These are phyloP conservation scores for Verticillium nubilum DNA, from an alignment of 2,329 filamentous ascomycete species.

Conservation along the genomic window DNA sequence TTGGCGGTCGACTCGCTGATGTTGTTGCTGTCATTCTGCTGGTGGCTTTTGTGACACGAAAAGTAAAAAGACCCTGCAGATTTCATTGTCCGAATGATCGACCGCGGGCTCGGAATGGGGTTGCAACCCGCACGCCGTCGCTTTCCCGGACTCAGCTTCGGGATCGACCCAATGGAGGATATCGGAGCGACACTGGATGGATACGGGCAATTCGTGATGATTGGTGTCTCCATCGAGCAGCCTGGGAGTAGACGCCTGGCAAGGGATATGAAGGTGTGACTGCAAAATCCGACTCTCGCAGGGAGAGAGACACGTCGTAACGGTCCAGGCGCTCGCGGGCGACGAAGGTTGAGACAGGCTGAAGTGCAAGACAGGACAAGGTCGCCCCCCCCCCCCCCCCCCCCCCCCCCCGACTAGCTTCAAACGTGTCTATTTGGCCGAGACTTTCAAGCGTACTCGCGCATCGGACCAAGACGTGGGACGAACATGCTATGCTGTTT, in stretches of 20 bases:
- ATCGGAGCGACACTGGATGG: not conserved
- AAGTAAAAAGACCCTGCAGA: not conserved
- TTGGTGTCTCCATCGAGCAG: not conserved
- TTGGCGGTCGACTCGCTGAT: not conserved
- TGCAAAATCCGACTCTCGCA: not conserved
- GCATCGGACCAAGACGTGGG: not conserved
- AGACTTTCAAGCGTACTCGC: not conserved
- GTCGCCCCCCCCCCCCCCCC: not conserved
- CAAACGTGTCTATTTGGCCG: not conserved
- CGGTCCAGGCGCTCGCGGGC: not conserved
- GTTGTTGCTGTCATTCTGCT: not conserved
- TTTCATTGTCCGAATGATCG: not conserved
- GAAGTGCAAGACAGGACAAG: not conserved
- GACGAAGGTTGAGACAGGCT: not conserved
- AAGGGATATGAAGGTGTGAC: not conserved
- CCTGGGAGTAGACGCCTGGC: not conserved
- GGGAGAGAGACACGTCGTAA: not conserved
- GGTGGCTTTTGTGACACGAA: not conserved
- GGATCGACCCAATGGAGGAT: not conserved
- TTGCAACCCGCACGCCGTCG: not conserved
- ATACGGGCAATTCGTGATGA: not conserved
- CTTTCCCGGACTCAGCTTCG: not conserved
- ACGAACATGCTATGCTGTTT: not conserved
- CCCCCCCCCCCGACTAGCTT: not conserved
- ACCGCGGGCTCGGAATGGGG: not conserved